Percentiles rank a stretch among this genome's conserved stretches.
Evolutionary conservation across 176 grass and related monocot species (phyloP).

Genomic region (Rhipidocladum racemiflorum): DNA sequence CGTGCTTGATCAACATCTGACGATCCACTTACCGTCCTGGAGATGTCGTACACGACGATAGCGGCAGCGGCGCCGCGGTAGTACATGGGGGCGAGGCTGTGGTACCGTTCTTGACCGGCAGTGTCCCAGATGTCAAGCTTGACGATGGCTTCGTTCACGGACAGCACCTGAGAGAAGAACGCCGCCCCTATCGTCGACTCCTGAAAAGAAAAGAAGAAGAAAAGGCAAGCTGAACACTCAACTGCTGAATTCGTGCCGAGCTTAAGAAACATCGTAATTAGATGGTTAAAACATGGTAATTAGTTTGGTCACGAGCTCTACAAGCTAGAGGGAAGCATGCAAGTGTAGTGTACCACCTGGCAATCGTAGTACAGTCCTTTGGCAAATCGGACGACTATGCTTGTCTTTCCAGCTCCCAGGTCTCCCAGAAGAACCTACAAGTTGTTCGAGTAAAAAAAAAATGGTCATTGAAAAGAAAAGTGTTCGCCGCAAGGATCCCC

Average conservation of each 20-base stretch:
- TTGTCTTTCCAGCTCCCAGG: constrained; percentile 82
- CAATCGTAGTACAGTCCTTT: constrained; percentile 74
- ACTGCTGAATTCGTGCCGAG: background rate
- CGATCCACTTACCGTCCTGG: constrained; percentile 36
- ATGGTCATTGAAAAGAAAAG: no score
- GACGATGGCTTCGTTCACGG: constrained; percentile 48
- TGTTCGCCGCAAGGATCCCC: no score
- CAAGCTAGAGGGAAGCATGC: no score
- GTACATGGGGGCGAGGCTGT: constrained; percentile 86
- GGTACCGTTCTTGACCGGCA: constrained; percentile 72
- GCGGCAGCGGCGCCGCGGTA: constrained; percentile 68
- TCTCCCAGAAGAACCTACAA: constrained; percentile 38
- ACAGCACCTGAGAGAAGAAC: constrained; percentile 75
- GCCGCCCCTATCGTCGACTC: constrained; percentile 86
- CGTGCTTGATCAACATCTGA: background rate
- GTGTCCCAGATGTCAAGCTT: constrained; percentile 91
- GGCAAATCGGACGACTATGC: constrained; percentile 67
- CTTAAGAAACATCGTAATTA: no score
- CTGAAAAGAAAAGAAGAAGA: constrained; percentile 8
- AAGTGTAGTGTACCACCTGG: constrained; percentile 26
- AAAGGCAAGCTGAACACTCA: background rate
- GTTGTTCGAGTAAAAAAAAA: no score
- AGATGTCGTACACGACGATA: constrained; percentile 81
- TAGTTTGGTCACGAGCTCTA: no score
- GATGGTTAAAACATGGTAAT: no score